A percentile compares a stretch with the other conserved stretches of the same genome.
Conservation (phyloP, 352 stramenopile genomes). For the Globisporangium sylvaticum region DNA sequence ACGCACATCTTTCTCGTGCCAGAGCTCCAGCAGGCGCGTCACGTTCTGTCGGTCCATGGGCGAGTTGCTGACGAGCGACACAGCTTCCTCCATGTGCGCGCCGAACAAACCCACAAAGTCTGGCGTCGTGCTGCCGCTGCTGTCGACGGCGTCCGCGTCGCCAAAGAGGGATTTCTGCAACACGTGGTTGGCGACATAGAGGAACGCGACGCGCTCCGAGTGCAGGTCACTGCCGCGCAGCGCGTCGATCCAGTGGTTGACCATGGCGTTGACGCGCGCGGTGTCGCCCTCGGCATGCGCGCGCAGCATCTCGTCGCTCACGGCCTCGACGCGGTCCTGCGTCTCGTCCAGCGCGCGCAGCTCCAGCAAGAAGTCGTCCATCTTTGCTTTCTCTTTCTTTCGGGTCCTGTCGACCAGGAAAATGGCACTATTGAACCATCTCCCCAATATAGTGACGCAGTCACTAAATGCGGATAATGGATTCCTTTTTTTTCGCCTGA, state of each 20-base stretch:
- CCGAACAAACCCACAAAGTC: constrained; percentile 33
- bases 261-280: constrained; percentile 38
- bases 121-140: neutral
- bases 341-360: constrained; percentile 76
- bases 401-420: neutral
- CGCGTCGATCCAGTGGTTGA: constrained; percentile 59
- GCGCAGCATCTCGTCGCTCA: constrained; percentile 72
- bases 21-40: constrained; percentile 65
- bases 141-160: neutral
- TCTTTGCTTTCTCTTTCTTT: constrained; percentile 12
- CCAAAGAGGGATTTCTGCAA: constrained; percentile 66
- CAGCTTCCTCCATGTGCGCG: constrained; percentile 58
- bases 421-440: neutral
- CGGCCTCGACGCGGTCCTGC: constrained; percentile 75
- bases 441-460: neutral
- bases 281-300: constrained; percentile 31
- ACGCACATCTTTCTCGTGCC: constrained; percentile 66
- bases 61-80: constrained; percentile 81
- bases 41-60: constrained; percentile 79
- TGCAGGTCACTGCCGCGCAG: constrained; percentile 73
- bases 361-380: constrained; percentile 79
- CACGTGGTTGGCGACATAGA: constrained; percentile 85
- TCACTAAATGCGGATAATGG: neutral
- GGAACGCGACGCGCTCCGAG: constrained; percentile 73
- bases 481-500: neutral